A percentile compares a stretch with the other conserved stretches of the same genome.
phyloP scores from a whole-genome alignment of 352 stramenopile genomes.

The Blastocystis sp. region DNA sequence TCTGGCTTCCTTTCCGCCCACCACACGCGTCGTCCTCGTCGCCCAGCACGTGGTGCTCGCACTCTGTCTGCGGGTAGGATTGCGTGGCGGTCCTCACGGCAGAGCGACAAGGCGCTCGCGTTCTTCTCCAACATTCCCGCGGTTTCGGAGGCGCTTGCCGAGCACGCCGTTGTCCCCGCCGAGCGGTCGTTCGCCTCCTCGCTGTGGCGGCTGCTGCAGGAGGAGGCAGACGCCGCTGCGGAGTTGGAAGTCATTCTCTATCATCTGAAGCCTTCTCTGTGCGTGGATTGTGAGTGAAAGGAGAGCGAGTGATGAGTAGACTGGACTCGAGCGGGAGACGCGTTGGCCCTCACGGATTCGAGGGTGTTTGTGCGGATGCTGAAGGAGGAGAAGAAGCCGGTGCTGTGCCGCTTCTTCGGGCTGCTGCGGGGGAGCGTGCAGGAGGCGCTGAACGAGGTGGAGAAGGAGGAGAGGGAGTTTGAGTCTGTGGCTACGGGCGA shows the following conservation, averaged over 20 bases:
- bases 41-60: background rate
- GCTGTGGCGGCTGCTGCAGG: slow-evolving; percentile 21
- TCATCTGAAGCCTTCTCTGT: background rate
- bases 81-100: background rate
- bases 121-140: slow-evolving; percentile 26
- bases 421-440: background rate
- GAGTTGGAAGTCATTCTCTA: background rate
- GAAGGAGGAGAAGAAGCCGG: background rate
- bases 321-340: background rate
- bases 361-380: background rate
- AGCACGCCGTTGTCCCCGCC: no score
- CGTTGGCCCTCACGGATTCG: background rate
- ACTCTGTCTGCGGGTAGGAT: slow-evolving; percentile 7
- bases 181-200: background rate
- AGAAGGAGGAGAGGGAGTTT: background rate
- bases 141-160: background rate
- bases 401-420: background rate
- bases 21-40: background rate
- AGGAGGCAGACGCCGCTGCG: background rate
- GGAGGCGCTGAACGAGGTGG: background rate
- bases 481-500: background rate
- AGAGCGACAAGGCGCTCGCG: background rate
- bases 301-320: background rate
- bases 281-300: background rate
- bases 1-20: background rate